These are phyloP conservation scores for Populus pruinosa DNA, from an alignment of 345 rosid genomes.

Conservation along the genomic window DNA sequence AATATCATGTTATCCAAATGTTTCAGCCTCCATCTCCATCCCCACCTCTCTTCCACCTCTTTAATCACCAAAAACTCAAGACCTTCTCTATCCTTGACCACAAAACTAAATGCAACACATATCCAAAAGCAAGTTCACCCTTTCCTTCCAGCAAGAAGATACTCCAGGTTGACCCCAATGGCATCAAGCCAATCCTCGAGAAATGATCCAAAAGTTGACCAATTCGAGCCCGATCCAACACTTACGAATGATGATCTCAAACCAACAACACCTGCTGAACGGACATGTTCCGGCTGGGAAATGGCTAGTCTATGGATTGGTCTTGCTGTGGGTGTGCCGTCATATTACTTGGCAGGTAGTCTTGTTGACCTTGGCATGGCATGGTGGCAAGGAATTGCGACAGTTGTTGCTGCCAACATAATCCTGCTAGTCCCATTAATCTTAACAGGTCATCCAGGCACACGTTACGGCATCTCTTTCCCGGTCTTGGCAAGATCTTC, in stretches of 20 bases:
- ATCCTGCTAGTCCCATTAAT: slow-evolving; percentile 63
- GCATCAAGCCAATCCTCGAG: slow-evolving; percentile 23
- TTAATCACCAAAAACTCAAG: slow-evolving; percentile 18
- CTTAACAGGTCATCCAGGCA: slow-evolving; percentile 88
- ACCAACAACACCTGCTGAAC: slow-evolving; percentile 51
- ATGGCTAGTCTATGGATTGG: slow-evolving; percentile 98
- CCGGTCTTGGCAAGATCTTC: slow-evolving; percentile 86
- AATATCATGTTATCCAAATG: slow-evolving; percentile 53
- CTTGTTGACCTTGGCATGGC: slow-evolving; percentile 94
- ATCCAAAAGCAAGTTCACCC: neutral
- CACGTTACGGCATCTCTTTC: slow-evolving; percentile 72
- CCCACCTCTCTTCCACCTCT: slow-evolving; percentile 23
- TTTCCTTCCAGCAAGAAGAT: slow-evolving; percentile 5
- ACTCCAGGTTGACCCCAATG: slow-evolving; percentile 26
- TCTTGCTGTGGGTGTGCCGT: slow-evolving; percentile 89
- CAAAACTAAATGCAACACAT: slow-evolving; percentile 9
- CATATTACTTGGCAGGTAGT: slow-evolving; percentile 86
- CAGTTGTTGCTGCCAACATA: slow-evolving; percentile 74
- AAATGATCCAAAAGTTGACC: slow-evolving; percentile 21
- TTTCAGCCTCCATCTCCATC: slow-evolving; percentile 47
- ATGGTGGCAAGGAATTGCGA: slow-evolving; percentile 98
- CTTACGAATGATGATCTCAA: slow-evolving; percentile 87
- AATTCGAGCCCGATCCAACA: slow-evolving; percentile 46
- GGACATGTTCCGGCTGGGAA: slow-evolving; percentile 70
- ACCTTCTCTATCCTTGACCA: neutral